Evolutionary conservation across 2,329 filamentous ascomycete species (phyloP).

Genomic region (Colletotrichum spinosum): DNA sequence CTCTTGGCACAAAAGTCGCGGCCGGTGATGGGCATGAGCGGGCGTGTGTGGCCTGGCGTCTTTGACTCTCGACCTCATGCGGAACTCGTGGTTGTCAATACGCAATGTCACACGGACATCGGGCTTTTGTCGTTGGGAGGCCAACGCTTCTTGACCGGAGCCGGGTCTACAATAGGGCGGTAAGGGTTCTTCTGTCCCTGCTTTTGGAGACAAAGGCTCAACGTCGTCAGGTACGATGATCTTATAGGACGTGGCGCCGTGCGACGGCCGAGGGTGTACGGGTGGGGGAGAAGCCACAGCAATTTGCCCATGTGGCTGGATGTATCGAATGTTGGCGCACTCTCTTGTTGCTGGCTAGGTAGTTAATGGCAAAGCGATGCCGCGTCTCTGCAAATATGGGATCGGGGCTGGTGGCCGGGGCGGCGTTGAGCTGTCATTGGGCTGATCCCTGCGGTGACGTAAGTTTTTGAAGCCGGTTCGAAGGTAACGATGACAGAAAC

Average conservation of each 20-base stretch:
- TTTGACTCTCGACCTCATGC: too few species aligned
- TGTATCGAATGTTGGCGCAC: too few species aligned
- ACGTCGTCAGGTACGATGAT: conserved; percentile 22
- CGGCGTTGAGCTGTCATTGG: conserved; percentile 22
- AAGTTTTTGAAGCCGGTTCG: conserved; percentile 34
- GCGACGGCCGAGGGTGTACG: too few species aligned
- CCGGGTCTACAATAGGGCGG: neutral
- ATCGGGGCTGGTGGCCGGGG: conserved; percentile 4
- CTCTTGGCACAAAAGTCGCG: neutral
- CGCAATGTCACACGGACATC: neutral
- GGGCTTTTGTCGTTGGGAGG: neutral
- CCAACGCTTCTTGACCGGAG: too few species aligned
- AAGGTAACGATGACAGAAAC: conserved; percentile 14
- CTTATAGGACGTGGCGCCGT: too few species aligned
- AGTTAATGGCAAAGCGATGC: neutral
- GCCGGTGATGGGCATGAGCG: too few species aligned
- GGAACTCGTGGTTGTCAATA: neutral
- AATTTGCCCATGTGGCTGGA: too few species aligned
- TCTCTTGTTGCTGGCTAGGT: neutral
- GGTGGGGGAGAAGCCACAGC: too few species aligned
- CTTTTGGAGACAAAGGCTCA: conserved; percentile 26
- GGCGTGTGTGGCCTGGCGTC: too few species aligned
- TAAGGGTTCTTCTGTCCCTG: conserved; percentile 13
- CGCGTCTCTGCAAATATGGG: conserved; percentile 20
- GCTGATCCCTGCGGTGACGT: conserved; percentile 25